A percentile compares a stretch with the other conserved stretches of the same genome.
These are phyloP conservation scores for Tuber microsphaerosporum DNA, from an alignment of 495 filamentous ascomycete genomes.

Conservation along the genomic window DNA sequence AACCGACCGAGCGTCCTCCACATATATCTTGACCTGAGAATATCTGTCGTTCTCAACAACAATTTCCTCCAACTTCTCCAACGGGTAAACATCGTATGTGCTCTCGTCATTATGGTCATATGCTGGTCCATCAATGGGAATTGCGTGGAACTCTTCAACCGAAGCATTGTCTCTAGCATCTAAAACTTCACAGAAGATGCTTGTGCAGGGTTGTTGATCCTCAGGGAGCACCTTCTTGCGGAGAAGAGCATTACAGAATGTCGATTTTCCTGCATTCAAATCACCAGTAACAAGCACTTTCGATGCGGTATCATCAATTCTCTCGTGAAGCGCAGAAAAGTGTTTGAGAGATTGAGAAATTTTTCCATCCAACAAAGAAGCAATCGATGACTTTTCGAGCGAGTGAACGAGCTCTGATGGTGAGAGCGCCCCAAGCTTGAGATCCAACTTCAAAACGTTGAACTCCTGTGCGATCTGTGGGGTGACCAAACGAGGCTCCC, in stretches of 20 bases:
- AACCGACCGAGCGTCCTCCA: slow-evolving; percentile 82
- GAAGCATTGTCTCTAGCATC: slow-evolving; percentile 84
- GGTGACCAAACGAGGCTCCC: slow-evolving; percentile 69
- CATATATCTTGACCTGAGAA: slow-evolving; percentile 92
- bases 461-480: slow-evolving; percentile 94
- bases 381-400: slow-evolving; percentile 84
- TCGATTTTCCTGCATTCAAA: slow-evolving; percentile 94
- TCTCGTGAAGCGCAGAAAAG: slow-evolving; percentile 72
- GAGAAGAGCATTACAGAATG: slow-evolving; percentile 92
- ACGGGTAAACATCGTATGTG: slow-evolving; percentile 77
- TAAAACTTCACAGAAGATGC: slow-evolving; percentile 95
- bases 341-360: slow-evolving; percentile 90
- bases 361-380: slow-evolving; percentile 82
- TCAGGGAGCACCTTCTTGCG: slow-evolving; percentile 88
- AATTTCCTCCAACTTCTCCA: slow-evolving; percentile 75
- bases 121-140: slow-evolving; percentile 61
- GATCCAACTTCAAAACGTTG: slow-evolving; percentile 84
- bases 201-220: slow-evolving; percentile 97
- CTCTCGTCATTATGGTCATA: slow-evolving; percentile 89
- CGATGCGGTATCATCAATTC: slow-evolving; percentile 94
- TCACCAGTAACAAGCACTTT: slow-evolving; percentile 98
- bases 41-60: slow-evolving; percentile 81
- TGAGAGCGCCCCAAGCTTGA: slow-evolving; percentile 77
- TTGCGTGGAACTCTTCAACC: slow-evolving; percentile 89
- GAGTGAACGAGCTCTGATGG: slow-evolving; percentile 93